Evolutionary conservation across 2,329 filamentous ascomycete species (phyloP).

Genomic region (Emergomyces africanus): DNA sequence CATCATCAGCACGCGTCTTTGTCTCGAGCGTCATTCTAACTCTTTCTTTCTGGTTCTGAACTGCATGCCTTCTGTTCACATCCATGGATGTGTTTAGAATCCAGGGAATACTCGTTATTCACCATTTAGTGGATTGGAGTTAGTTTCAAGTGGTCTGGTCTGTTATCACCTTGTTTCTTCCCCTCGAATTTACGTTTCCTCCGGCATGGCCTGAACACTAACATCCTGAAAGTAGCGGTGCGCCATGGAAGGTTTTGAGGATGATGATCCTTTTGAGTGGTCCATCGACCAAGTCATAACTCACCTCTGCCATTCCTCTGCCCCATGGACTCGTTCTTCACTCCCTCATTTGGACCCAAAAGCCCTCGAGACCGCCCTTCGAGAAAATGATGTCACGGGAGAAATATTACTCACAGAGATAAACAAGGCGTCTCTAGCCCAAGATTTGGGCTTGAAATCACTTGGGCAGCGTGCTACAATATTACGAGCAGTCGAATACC

Average conservation of each 20-base stretch:
- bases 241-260: background rate
- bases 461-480: conserved; percentile 48
- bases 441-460: conserved; percentile 46
- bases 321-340: conserved; percentile 26
- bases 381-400: conserved; percentile 53
- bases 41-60: background rate
- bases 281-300: conserved; percentile 51
- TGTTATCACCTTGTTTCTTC: background rate
- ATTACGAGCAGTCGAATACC: conserved; percentile 42
- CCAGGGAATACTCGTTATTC: background rate
- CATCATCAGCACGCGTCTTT: background rate
- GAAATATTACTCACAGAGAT: conserved; percentile 48
- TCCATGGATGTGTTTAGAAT: too few relatives aligned
- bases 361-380: conserved; percentile 42
- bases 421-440: conserved; percentile 34
- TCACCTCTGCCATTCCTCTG: conserved; percentile 48
- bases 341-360: conserved; percentile 39
- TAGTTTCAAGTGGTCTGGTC: too few relatives aligned
- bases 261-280: conserved; percentile 61
- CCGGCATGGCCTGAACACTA: background rate
- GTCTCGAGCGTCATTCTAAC: background rate
- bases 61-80: too few relatives aligned
- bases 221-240: background rate
- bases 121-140: background rate
- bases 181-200: background rate